Evolutionary conservation across 768 basidiomycete genomes (phyloP).

Genomic region (Hypholoma fasciculare): DNA sequence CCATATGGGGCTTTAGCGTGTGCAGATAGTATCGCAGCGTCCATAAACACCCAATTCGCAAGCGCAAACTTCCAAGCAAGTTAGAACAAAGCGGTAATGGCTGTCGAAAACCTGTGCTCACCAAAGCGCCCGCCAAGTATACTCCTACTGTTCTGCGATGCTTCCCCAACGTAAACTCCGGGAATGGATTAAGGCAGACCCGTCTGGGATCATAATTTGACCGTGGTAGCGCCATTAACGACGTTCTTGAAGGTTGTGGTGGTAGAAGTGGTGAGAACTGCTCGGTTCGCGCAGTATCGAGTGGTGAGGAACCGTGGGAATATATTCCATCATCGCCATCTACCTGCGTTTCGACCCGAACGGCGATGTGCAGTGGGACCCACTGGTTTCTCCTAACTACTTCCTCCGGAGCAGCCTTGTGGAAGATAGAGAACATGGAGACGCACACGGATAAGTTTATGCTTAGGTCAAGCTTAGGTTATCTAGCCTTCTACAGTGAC

Average conservation of each 20-base stretch:
- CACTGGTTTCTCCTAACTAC: neutral
- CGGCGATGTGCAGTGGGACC: neutral
- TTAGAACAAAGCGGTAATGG: neutral
- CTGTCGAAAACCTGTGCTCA: constrained; percentile 41
- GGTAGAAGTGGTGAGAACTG: neutral
- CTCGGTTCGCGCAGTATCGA: neutral
- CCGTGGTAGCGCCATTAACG: constrained; percentile 61
- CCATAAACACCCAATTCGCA: constrained; percentile 94
- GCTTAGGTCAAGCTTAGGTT: too few species aligned
- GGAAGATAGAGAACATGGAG: neutral
- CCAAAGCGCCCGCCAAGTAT: constrained; percentile 89
- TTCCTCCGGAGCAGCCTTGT: neutral
- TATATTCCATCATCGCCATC: constrained; percentile 1
- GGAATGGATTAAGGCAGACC: constrained; percentile 87
- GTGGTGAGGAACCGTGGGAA: constrained; percentile 5
- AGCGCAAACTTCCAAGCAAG: constrained; percentile 74
- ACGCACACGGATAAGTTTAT: neutral
- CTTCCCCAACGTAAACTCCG: constrained; percentile 70
- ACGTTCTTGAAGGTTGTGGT: neutral
- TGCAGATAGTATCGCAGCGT: constrained; percentile 87
- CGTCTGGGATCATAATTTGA: constrained; percentile 83
- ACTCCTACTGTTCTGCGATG: constrained; percentile 84
- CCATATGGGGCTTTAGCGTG: constrained; percentile 79
- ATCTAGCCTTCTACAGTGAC: neutral
- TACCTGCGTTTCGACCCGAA: neutral